Evolutionary conservation across 352 stramenopile species (phyloP).

Genomic region (Stramenopiles sp.): DNA sequence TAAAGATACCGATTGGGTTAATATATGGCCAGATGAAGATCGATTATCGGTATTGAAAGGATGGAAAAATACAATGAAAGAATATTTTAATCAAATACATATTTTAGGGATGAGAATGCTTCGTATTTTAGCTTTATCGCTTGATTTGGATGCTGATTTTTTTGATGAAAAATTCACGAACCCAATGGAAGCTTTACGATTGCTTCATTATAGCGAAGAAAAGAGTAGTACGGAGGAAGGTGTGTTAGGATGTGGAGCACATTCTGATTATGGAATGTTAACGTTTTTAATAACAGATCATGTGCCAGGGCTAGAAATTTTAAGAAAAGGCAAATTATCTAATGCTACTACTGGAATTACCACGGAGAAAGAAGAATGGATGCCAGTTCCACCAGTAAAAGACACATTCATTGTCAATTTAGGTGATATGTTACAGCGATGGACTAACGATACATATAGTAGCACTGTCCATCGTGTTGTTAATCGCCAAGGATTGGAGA

Average conservation of each 20-base stretch:
- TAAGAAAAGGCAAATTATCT: too few species aligned
- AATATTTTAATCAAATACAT: constrained; percentile 7
- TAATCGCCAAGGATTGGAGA: background rate
- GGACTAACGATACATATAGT: constrained; percentile 22
- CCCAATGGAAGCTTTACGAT: background rate
- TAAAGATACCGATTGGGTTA: background rate
- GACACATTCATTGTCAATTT: constrained; percentile 30
- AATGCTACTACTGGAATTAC: too few species aligned
- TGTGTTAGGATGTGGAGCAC: constrained; percentile 18
- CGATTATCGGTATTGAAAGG: background rate
- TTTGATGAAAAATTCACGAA: constrained; percentile 6
- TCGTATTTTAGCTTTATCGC: background rate
- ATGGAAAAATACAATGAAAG: constrained; percentile 3
- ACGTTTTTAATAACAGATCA: constrained; percentile 27
- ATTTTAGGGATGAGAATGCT: constrained; percentile 2
- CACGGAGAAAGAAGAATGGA: constrained; percentile 14
- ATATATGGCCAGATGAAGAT: background rate
- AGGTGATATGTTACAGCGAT: constrained; percentile 29
- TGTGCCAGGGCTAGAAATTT: constrained; percentile 16
- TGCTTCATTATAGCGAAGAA: background rate
- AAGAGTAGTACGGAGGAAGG: background rate
- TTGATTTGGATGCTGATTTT: background rate
- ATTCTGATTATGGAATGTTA: constrained; percentile 26
- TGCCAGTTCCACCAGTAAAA: constrained; percentile 21
- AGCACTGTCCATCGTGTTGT: constrained; percentile 30